Base-by-base conservation (phyloP, 352 stramenopile genomes). In the Phytopythium boreale region DNA sequence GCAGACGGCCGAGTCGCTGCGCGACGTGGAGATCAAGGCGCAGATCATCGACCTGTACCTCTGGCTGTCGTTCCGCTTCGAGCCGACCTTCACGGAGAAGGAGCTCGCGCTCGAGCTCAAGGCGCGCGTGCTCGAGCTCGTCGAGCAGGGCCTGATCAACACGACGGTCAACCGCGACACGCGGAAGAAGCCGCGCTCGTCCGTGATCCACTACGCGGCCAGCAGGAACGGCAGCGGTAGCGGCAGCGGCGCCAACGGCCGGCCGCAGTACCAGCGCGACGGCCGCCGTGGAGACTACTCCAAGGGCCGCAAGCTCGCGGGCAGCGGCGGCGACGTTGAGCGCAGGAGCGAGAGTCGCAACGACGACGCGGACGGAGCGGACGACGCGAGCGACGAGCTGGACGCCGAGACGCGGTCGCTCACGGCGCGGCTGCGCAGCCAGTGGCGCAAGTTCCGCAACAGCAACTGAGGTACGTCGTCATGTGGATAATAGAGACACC, bases 1-100 rank as follows among this genome's bases (percentile, higher is more conserved):
- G n/a, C 87, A 84, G 24, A 89, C 84, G 10, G 87, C 95, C 31
- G 80, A 96, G 31, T 77, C 96, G 59, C 75, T 99, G 55, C 78
- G 80, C 0, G 80, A 94, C 50, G 72, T 98, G 5, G 97, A 97
- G 72, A 88, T 86, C 62, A 90, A 97, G 63, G 86, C 97, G 60
- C 87, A 95, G 68, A 88, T 97, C 63, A 89, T 98, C 46, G 94
- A 98, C 60, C 49, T 98, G 39, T 98, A 98, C 74, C 64, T 98
- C 22, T 99, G 96, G 96, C 77, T 99, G 1, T 92, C 91, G 51
- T 88, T 84, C 57, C 93, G 93, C 46, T 98, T 98, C 68, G 80
- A 92, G 34, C 80, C 82, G 14, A 94, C 84, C 37, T 97, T 97
- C 61, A 83, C 82, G 15, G 79, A 91, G 70, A 77, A 89, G 20